Evolutionary conservation across 495 filamentous ascomycete genomes (phyloP).

Genomic region (Aspergillus bridgeri): DNA sequence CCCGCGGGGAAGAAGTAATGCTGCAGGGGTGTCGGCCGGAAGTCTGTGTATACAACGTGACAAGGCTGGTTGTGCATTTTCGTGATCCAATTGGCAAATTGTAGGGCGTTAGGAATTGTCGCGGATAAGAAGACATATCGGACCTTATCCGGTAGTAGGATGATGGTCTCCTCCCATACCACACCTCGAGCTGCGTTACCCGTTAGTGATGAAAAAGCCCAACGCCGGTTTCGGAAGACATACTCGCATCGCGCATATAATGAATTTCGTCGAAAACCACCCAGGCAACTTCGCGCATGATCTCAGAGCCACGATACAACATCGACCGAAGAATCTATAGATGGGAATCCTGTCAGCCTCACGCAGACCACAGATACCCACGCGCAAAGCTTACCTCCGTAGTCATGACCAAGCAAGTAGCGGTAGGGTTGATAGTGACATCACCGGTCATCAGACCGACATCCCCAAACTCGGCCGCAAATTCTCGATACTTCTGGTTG

Average conservation of each 20-base stretch:
- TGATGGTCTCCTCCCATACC: slow-evolving; percentile 99
- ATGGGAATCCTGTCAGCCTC: slow-evolving; percentile 3
- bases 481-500: slow-evolving; percentile 98
- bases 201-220: slow-evolving; percentile 7
- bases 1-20: slow-evolving; percentile 97
- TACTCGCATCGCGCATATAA: slow-evolving; percentile 87
- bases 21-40: slow-evolving; percentile 91
- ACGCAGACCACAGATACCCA: not conserved
- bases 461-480: slow-evolving; percentile 90
- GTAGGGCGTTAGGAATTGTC: slow-evolving; percentile 99
- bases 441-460: slow-evolving; percentile 98
- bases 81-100: slow-evolving; percentile 97
- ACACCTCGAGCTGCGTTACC: slow-evolving; percentile 67
- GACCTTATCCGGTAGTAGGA: slow-evolving; percentile 94
- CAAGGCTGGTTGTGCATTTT: slow-evolving; percentile 96
- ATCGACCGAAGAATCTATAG: slow-evolving; percentile 86
- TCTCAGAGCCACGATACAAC: slow-evolving; percentile 96
- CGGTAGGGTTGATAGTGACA: slow-evolving; percentile 98
- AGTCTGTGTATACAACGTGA: slow-evolving; percentile 98
- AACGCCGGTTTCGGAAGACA: slow-evolving; percentile 3
- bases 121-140: slow-evolving; percentile 97
- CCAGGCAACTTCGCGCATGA: slow-evolving; percentile 98
- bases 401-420: slow-evolving; percentile 97
- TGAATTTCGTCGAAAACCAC: slow-evolving; percentile 98
- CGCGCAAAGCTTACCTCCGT: slow-evolving; percentile 59